Percentiles rank a stretch among this genome's conserved stretches.
These are phyloP conservation scores for Ustilago tritici DNA, from an alignment of 1,284 basidiomycete genomes.

Conservation along the genomic window DNA sequence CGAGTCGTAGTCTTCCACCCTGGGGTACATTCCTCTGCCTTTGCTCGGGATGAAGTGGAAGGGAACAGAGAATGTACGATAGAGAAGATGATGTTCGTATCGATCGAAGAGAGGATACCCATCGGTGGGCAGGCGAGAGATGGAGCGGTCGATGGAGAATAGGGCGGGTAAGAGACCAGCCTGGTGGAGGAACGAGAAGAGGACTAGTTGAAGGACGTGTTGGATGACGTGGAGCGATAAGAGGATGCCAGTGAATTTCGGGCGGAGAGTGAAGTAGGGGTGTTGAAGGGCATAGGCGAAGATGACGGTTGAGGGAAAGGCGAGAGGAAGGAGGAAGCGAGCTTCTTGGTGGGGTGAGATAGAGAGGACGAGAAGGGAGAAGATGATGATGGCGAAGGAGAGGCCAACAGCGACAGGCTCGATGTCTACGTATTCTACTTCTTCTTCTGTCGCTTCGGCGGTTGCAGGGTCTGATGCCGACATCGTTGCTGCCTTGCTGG, in stretches of 20 bases:
- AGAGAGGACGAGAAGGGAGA: slow-evolving; percentile 59
- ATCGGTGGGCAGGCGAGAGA: slow-evolving; percentile 9
- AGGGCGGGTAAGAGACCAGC: slow-evolving; percentile 43
- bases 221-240: slow-evolving; percentile 31
- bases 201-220: slow-evolving; percentile 29
- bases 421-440: slow-evolving; percentile 15
- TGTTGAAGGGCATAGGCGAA: slow-evolving; percentile 34
- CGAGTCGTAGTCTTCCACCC: slow-evolving; percentile 18
- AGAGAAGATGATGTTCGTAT: slow-evolving; percentile 37
- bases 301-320: slow-evolving; percentile 55
- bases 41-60: slow-evolving; percentile 36
- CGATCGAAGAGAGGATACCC: background rate
- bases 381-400: slow-evolving; percentile 20
- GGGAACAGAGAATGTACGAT: slow-evolving; percentile 48
- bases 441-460: background rate
- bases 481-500: background rate
- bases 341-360: slow-evolving; percentile 70
- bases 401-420: slow-evolving; percentile 12
- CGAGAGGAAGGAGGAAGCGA: slow-evolving; percentile 68
- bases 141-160: slow-evolving; percentile 25
- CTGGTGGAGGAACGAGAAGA: slow-evolving; percentile 56
- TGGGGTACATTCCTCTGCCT: slow-evolving; percentile 5
- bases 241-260: slow-evolving; percentile 20
- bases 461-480: background rate
- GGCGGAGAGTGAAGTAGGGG: slow-evolving; percentile 19